phyloP scores from a whole-genome alignment of 176 grass and related monocot species.

The Musa troglodytarum region DNA sequence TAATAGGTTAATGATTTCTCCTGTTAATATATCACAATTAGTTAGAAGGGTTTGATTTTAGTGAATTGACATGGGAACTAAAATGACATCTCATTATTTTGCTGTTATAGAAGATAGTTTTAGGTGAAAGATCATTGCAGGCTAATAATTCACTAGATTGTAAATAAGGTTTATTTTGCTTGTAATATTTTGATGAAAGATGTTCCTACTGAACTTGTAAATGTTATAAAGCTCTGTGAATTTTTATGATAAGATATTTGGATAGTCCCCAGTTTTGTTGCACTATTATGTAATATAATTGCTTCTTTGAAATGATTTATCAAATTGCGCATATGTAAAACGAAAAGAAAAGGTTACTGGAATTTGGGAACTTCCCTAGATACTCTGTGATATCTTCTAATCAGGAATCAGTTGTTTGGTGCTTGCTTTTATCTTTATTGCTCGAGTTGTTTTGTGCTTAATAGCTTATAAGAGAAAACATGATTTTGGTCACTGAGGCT shows the following conservation, averaged over 20 bases:
- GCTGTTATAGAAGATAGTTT: background rate
- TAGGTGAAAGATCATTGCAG: background rate
- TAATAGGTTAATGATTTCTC: background rate
- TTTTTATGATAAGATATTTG: background rate
- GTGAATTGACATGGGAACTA: background rate
- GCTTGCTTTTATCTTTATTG: background rate
- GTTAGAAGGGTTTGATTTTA: background rate
- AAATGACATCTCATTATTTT: background rate
- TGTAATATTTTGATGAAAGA: background rate
- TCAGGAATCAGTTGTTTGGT: background rate
- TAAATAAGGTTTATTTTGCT: background rate
- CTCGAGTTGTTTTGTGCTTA: background rate
- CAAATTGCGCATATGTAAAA: no score
- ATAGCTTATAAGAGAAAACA: background rate
- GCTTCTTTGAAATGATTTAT: no score
- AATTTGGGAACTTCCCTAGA: no score
- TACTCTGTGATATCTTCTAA: background rate
- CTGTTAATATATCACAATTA: background rate
- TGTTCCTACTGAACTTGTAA: background rate
- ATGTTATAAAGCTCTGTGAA: background rate
- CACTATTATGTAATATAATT: no score
- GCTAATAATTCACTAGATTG: background rate
- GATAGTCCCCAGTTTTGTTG: background rate
- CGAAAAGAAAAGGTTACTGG: no score
- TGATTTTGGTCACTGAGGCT: conserved; percentile 15